phyloP scores from a whole-genome alignment of 306 rosid species.

The Quercus glauca region DNA sequence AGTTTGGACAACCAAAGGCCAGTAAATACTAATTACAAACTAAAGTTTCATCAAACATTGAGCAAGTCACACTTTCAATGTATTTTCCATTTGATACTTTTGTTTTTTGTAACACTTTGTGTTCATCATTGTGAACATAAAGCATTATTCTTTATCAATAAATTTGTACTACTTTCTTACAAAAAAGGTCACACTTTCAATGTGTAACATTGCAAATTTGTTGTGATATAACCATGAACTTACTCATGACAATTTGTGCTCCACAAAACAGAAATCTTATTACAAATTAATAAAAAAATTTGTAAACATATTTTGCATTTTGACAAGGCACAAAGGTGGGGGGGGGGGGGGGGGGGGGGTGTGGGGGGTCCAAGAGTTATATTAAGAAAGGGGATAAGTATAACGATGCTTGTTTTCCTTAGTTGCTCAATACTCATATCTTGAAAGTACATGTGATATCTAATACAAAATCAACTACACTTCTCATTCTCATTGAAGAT shows the following conservation, averaged over 20 bases:
- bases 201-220: not conserved
- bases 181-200: not conserved
- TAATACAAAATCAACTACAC: not conserved
- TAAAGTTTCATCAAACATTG: not conserved
- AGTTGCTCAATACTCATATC: not conserved
- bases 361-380: not conserved
- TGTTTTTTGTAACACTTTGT: too few relatives aligned
- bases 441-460: not conserved
- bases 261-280: not conserved
- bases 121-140: too few relatives aligned
- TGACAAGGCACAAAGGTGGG: not conserved
- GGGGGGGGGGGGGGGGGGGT: too few relatives aligned
- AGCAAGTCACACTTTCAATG: not conserved
- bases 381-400: not conserved
- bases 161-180: too few relatives aligned
- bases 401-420: not conserved
- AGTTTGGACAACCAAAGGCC: constrained; percentile 6
- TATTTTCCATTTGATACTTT: not conserved
- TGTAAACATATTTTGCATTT: not conserved
- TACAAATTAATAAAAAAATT: not conserved
- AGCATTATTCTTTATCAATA: too few relatives aligned
- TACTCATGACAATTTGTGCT: not conserved
- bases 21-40: not conserved
- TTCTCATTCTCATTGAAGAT: not conserved
- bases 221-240: not conserved